phyloP scores from a whole-genome alignment of 768 basidiomycete species.

The Leccinum subtestaceum region DNA sequence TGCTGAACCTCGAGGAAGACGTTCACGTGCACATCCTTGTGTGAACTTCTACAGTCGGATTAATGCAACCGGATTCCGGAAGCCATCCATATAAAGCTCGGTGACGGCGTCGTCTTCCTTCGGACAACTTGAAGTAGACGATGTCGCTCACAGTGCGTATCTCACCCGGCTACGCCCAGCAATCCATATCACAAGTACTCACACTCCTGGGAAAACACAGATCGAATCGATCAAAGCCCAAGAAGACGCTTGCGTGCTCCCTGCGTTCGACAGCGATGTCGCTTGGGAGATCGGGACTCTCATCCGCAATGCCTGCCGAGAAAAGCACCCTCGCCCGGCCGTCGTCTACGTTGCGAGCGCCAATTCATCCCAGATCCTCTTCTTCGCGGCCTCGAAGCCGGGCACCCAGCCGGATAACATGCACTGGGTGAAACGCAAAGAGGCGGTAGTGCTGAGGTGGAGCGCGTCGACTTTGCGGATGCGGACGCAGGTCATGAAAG shows the following conservation, averaged over 20 bases:
- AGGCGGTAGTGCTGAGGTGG: conserved; percentile 32
- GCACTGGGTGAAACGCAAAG: conserved; percentile 35
- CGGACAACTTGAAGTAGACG: background rate
- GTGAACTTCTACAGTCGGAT: background rate
- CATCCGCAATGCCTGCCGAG: conserved; percentile 22
- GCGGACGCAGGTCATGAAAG: conserved; percentile 12
- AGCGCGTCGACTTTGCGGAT: conserved; percentile 27
- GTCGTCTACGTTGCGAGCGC: conserved; percentile 32
- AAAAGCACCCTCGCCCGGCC: conserved; percentile 19
- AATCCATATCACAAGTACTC: background rate
- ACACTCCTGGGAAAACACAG: background rate
- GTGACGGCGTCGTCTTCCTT: background rate
- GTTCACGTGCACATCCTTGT: background rate
- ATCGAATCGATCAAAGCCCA: conserved; percentile 22
- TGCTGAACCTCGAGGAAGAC: background rate
- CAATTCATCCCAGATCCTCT: conserved; percentile 30
- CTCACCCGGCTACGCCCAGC: background rate
- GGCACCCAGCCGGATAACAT: conserved; percentile 33
- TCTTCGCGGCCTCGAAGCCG: conserved; percentile 27
- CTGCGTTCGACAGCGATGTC: conserved; percentile 29
- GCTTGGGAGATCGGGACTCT: conserved; percentile 33
- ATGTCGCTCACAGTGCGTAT: conserved; percentile 15
- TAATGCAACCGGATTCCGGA: background rate
- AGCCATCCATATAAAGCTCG: background rate
- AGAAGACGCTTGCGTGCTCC: conserved; percentile 28